Base-by-base conservation (phyloP, 345 rosid species). In the Eucalyptus sp. region DNA sequence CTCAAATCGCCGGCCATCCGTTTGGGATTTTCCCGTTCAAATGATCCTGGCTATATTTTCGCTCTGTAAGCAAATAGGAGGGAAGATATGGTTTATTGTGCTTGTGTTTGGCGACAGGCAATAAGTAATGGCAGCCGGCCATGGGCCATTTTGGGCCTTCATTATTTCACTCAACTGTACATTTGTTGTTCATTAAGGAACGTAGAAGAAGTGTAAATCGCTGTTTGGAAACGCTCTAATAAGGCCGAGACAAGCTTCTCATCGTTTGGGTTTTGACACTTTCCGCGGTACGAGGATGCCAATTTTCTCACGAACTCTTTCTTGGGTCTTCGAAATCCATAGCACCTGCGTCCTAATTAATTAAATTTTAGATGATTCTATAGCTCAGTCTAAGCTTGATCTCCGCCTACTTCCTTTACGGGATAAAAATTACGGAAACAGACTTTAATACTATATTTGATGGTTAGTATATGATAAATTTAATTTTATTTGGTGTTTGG, bases 401-500 rank as follows among this genome's bases (percentile, higher is more conserved):
- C 25, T 71, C 41, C 25, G 46, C 46, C 25, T 33, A 71, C 79
- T 31, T 66, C 43, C 41, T 17, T 66, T 1, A 33, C 43, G 11
- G 1, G 33, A 62, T 13, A 12, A 25, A 29, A 62, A 27, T 27
- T 29, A 1, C n/a, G 4, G 68, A 62, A 62, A 6, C 58, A 52
- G 58, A 1, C 25, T 20, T 52, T 52, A 18, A 0, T 52, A 20
- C 0, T 20, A 20, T 52, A n/a, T 52, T 52, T 52, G 25, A 52
- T 52, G 5, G 25, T 52, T 52, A 52, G 10, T 25, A 20, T 52
- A 20, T 20, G 0, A 1, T 52, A 20, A 20, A 20, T 8, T 52
- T 52, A 0, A 52, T 52, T 20, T 1, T 20, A 52, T 52, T 52
- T 52, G 0, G 25, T 52, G 58, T 52, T 52, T 20, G 10, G 5